These are phyloP conservation scores for Trametes maxima DNA, from an alignment of 768 basidiomycete genomes.

Conservation along the genomic window DNA sequence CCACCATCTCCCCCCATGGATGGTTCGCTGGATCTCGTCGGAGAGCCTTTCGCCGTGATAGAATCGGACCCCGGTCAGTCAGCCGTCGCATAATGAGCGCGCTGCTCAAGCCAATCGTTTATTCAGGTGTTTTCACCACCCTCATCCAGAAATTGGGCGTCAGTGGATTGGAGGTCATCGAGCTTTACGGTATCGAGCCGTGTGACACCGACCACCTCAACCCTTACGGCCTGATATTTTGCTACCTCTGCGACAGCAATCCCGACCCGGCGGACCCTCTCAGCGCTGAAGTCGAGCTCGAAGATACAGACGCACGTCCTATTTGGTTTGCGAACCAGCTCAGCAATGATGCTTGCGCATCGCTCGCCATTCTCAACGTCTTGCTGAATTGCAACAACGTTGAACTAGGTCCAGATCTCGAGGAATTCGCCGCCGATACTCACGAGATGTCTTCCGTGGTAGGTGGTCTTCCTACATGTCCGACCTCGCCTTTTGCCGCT, in stretches of 20 bases:
- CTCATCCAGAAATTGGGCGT: slow-evolving; percentile 58
- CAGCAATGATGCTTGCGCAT: slow-evolving; percentile 66
- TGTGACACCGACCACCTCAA: slow-evolving; percentile 63
- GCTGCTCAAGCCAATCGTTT: not conserved
- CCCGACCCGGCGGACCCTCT: slow-evolving; percentile 28
- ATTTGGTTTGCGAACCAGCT: slow-evolving; percentile 75
- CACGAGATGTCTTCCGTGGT: slow-evolving; percentile 60
- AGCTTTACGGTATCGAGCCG: slow-evolving; percentile 64
- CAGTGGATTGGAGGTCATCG: slow-evolving; percentile 52
- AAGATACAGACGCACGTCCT: slow-evolving; percentile 54
- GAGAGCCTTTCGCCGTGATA: slow-evolving; percentile 64
- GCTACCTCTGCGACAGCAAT: slow-evolving; percentile 58
- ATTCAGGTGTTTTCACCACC: slow-evolving; percentile 58
- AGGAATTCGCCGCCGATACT: slow-evolving; percentile 51
- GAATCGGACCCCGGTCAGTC: slow-evolving; percentile 47
- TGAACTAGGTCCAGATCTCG: slow-evolving; percentile 49
- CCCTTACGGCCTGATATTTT: slow-evolving; percentile 63
- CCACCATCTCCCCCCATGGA: not conserved
- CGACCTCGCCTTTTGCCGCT: too few species aligned
- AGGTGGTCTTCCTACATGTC: slow-evolving; percentile 26
- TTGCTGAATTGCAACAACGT: slow-evolving; percentile 56
- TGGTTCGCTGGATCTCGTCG: slow-evolving; percentile 47
- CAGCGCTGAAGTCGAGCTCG: slow-evolving; percentile 12
- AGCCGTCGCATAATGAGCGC: not conserved
- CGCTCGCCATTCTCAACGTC: slow-evolving; percentile 63